Evolutionary conservation across 371 early-diverging fungal species (phyloP).

Genomic region (Massospora cicadina): DNA sequence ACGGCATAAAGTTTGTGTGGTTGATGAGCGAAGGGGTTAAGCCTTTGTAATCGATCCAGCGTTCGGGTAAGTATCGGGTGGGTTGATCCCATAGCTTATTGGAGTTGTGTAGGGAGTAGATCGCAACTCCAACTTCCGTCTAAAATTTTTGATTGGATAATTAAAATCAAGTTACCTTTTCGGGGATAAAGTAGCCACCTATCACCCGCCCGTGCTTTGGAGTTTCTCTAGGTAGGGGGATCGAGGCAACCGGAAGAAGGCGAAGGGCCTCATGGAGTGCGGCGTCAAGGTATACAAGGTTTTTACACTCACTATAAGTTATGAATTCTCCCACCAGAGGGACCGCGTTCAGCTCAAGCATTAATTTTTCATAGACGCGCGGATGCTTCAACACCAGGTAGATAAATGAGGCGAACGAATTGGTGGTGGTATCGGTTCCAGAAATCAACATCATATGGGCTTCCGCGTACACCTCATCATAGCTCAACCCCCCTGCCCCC

Average conservation of each 20-base stretch:
- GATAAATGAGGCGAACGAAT: background rate
- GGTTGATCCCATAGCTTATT: background rate
- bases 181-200: background rate
- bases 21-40: background rate
- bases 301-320: background rate
- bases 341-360: background rate
- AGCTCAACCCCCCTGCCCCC: background rate
- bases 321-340: background rate
- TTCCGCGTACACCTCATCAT: slow-evolving; percentile 1
- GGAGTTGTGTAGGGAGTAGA: background rate
- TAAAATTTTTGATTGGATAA: background rate
- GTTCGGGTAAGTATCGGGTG: background rate
- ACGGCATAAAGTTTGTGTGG: background rate
- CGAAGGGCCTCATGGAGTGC: slow-evolving; percentile 3
- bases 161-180: slow-evolving; percentile 1
- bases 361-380: background rate
- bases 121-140: background rate
- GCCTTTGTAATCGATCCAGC: background rate
- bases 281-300: slow-evolving; percentile 5
- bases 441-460: background rate
- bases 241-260: background rate
- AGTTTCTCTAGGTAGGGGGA: background rate
- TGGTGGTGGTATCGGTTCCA: background rate
- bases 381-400: slow-evolving; percentile 1
- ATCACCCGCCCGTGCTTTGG: background rate